Evolutionary conservation across 805 yeast species (phyloP), one percentile per base, ranked within the genome.

Genomic region (Yarrowia yakushimensis): DNA sequence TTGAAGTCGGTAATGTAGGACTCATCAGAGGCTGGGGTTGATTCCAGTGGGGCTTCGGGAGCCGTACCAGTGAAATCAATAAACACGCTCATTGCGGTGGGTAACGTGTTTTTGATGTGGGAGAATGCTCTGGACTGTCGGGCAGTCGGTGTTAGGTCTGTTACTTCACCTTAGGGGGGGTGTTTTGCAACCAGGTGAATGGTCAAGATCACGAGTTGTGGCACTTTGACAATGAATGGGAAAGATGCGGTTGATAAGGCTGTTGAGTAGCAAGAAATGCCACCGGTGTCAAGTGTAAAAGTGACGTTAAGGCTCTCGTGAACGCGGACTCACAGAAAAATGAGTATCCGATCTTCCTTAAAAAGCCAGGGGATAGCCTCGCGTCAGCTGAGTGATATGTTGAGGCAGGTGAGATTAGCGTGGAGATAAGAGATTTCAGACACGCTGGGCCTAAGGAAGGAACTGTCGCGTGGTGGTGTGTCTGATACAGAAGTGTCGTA

Each of bases 1-100:
- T n/a, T 28, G 15, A 60, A 60, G 36, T 60, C 63, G 8, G 34
- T 48, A 22, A 60, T 60, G 48, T 60, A 60, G 15, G 45, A 23
- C 23, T 39, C 54, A 7, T 50, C 63, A 33, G 41, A 34, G 12
- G 41, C 42, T 4, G 59, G n/a, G 4, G 9, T 12, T 15, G 30
- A 27, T 3, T 36, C 3, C 13, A 27, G 33, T n/a, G 25, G 36
- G 11, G 36, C 54, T 12, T 17, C 22, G 15, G 42, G 33, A 11
- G 55, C 30, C 4, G 41, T 48, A 11, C 55, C 42, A 4, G 42
- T 33, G 12, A 34, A 50, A 22, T 50, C 59, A 20, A 50, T 23
- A 13, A 50, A 50, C 31, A 50, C 59, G 23, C 59, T 50, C 59
- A 50, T 50, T 1, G 13, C 9, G 13, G 5, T 30, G 30, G 42